phyloP scores from a whole-genome alignment of 441 rosid species.

The Erodium moschatum region DNA sequence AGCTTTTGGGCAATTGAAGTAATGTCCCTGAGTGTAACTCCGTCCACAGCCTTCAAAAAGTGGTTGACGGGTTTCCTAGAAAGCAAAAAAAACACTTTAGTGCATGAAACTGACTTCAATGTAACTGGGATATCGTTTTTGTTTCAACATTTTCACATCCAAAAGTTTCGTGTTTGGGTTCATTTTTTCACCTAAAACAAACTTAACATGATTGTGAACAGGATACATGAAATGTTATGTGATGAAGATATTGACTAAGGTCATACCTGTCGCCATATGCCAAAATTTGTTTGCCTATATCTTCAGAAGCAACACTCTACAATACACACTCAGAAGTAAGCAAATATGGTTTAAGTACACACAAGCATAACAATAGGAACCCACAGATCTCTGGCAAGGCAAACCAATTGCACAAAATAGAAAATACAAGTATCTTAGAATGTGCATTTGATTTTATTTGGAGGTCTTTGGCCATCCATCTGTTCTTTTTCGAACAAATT shows the following conservation, averaged over 20 bases:
- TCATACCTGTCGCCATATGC: constrained; percentile 24
- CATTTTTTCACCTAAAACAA: neutral
- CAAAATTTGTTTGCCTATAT: constrained; percentile 26
- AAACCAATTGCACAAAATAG: too few species aligned
- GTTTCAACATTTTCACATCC: neutral
- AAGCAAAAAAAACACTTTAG: neutral
- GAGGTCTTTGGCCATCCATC: neutral
- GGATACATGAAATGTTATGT: too few species aligned
- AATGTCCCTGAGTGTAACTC: constrained; percentile 21
- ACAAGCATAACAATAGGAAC: neutral
- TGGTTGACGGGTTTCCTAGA: constrained; percentile 23
- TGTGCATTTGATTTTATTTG: too few species aligned
- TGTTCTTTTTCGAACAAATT: neutral
- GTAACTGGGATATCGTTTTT: neutral
- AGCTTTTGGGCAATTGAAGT: constrained; percentile 15
- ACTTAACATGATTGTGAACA: too few species aligned
- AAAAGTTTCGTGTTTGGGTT: neutral
- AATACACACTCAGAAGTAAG: constrained; percentile 3
- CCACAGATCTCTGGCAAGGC: too few species aligned
- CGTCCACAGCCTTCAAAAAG: constrained; percentile 20
- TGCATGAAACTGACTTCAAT: neutral
- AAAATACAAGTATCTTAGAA: too few species aligned
- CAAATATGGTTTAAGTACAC: neutral
- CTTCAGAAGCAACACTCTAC: constrained; percentile 25
- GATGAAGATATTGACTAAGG: neutral